Percentiles rank a stretch among this genome's conserved stretches.
Conservation (phyloP, 352 stramenopile genomes). For the Globisporangium rhizosaccharum region DNA sequence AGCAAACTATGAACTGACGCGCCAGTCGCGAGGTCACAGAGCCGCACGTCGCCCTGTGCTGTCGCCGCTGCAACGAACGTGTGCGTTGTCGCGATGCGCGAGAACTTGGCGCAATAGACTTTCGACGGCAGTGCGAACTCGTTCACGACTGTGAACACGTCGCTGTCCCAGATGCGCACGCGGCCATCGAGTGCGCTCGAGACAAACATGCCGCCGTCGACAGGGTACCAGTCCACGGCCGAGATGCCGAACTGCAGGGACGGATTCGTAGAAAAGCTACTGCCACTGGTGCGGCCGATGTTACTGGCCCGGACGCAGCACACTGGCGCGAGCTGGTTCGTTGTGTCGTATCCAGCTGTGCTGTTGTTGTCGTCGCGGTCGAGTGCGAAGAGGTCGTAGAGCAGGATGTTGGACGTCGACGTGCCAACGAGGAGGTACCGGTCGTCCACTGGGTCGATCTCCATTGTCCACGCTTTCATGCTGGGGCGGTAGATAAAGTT, state of each 20-base stretch:
- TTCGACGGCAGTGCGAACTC: conserved; percentile 54
- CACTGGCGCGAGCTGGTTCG: conserved; percentile 20
- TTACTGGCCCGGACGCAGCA: conserved; percentile 14
- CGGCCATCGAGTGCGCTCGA: conserved; percentile 63
- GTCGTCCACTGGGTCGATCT: conserved; percentile 51
- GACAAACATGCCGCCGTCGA: conserved; percentile 79
- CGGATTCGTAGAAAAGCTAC: not conserved
- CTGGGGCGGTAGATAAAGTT: conserved; percentile 62
- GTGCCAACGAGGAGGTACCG: conserved; percentile 58
- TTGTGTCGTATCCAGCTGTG: conserved; percentile 24
- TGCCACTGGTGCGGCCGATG: not conserved
- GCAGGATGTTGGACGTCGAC: conserved; percentile 44
- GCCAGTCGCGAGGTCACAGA: conserved; percentile 73
- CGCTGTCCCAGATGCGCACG: conserved; percentile 75
- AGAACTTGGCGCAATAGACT: conserved; percentile 69
- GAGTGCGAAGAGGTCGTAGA: conserved; percentile 55
- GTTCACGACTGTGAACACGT: conserved; percentile 59
- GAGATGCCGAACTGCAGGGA: conserved; percentile 57
- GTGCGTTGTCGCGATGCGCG: conserved; percentile 42
- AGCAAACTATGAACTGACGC: conserved; percentile 61
- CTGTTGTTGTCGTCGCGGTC: conserved; percentile 23
- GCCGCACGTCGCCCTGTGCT: conserved; percentile 48
- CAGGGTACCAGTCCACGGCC: conserved; percentile 82
- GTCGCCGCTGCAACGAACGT: conserved; percentile 66
- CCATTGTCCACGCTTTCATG: conserved; percentile 59